Evolutionary conservation across 2,329 filamentous ascomycete genomes (phyloP).

Genomic region (Stagonosporopsis rhizophila): DNA sequence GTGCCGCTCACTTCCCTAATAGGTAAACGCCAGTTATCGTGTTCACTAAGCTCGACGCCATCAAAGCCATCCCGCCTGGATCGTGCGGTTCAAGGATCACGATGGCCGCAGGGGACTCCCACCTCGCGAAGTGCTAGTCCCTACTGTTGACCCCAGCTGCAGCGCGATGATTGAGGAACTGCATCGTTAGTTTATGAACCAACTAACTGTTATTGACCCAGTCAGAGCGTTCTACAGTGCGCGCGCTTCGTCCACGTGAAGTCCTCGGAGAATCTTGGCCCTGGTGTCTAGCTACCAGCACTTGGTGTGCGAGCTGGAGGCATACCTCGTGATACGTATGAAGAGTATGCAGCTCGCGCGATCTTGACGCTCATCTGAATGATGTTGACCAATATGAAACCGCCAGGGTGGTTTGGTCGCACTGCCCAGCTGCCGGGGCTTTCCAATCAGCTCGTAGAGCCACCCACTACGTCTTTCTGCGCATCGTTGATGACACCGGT

Average conservation of each 20-base stretch:
- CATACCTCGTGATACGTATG: slow-evolving; percentile 10
- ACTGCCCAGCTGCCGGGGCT: slow-evolving; percentile 4
- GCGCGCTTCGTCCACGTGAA: slow-evolving; percentile 26
- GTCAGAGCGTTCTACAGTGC: slow-evolving; percentile 19
- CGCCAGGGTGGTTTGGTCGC: slow-evolving; percentile 3
- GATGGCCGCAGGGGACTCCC: slow-evolving; percentile 37
- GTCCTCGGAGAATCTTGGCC: neutral
- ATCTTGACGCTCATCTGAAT: neutral
- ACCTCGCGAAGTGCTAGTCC: slow-evolving; percentile 17
- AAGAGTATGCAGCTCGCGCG: neutral
- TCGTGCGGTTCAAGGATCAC: slow-evolving; percentile 39
- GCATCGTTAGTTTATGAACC: slow-evolving; percentile 10
- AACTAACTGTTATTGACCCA: slow-evolving; percentile 14
- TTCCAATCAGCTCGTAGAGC: slow-evolving; percentile 1
- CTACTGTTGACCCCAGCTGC: slow-evolving; percentile 25
- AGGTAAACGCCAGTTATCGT: slow-evolving; percentile 36
- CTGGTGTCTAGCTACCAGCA: slow-evolving; percentile 9
- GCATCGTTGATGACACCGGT: slow-evolving; percentile 2
- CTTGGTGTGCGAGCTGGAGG: slow-evolving; percentile 7
- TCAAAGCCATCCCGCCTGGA: slow-evolving; percentile 44
- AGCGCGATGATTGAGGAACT: slow-evolving; percentile 16
- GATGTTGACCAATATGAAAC: slow-evolving; percentile 2
- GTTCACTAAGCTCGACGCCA: slow-evolving; percentile 42
- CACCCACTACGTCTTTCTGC: neutral
- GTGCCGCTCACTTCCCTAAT: slow-evolving; percentile 38